Evolutionary conservation across 495 filamentous ascomycete genomes (phyloP).

Genomic region (Darksidea phi): DNA sequence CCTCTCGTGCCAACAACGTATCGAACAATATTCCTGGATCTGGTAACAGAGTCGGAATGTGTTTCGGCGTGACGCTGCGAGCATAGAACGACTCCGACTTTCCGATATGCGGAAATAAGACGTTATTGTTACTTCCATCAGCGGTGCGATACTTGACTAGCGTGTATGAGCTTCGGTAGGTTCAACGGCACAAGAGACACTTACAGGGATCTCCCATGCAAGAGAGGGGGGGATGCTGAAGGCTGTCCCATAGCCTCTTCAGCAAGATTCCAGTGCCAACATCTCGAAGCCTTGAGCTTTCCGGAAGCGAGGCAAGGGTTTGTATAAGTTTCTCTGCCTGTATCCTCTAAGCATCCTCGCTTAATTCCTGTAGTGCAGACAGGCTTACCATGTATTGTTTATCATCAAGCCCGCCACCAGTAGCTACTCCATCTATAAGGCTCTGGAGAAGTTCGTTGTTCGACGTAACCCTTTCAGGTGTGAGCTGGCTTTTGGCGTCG

Average conservation of each 20-base stretch:
- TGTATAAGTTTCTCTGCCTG: too few species aligned
- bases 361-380: too few species aligned
- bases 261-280: constrained; percentile 6
- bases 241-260: constrained; percentile 12
- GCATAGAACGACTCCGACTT: constrained; percentile 13
- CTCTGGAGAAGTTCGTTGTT: not conserved
- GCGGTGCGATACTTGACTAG: not conserved
- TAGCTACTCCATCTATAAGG: too few species aligned
- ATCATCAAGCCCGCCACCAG: too few species aligned
- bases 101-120: constrained; percentile 13
- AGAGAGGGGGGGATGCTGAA: constrained; percentile 8
- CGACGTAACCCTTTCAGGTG: not conserved
- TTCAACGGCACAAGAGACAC: not conserved
- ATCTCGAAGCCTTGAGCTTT: not conserved
- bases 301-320: not conserved
- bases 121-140: constrained; percentile 18
- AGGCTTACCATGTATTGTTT: too few species aligned
- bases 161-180: too few species aligned
- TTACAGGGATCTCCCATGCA: constrained; percentile 10
- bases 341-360: too few species aligned
- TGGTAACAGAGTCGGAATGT: not conserved
- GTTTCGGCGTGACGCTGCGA: not conserved
- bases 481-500: not conserved
- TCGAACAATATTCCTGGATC: constrained; percentile 17
- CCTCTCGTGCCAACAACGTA: not conserved